phyloP scores from a whole-genome alignment of 371 early-diverging fungal species.

The Mucor indicus region DNA sequence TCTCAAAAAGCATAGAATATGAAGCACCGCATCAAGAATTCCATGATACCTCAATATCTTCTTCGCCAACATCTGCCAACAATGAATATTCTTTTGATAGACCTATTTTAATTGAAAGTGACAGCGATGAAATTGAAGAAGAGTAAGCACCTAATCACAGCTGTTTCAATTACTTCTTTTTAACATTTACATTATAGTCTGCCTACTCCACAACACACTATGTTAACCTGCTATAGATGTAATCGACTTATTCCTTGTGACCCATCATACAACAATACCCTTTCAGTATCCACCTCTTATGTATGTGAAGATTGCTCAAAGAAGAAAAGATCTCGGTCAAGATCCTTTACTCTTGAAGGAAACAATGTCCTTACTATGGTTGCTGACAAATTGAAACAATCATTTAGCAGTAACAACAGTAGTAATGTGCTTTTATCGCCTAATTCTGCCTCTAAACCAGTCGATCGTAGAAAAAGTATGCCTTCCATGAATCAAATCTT shows the following conservation, averaged over 20 bases:
- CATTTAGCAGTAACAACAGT: slow-evolving; percentile 1
- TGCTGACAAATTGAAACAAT: slow-evolving; percentile 20
- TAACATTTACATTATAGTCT: slow-evolving; percentile 6
- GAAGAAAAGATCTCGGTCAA: slow-evolving; percentile 13
- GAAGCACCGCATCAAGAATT: background rate
- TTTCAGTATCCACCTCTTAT: background rate
- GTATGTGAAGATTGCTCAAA: slow-evolving; percentile 7
- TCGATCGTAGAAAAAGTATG: slow-evolving; percentile 22
- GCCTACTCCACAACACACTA: background rate
- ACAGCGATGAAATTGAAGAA: slow-evolving; percentile 22
- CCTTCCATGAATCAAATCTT: slow-evolving; percentile 8
- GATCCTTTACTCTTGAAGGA: slow-evolving; percentile 16
- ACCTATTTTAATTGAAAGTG: slow-evolving; percentile 22
- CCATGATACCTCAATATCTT: background rate
- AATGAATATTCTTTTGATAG: slow-evolving; percentile 6
- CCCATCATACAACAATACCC: background rate
- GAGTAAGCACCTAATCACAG: slow-evolving; percentile 7
- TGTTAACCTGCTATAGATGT: slow-evolving; percentile 9
- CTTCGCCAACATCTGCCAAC: background rate
- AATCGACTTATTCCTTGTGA: background rate
- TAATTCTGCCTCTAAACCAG: background rate
- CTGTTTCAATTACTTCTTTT: background rate
- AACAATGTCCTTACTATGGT: slow-evolving; percentile 6
- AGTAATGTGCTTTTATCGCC: slow-evolving; percentile 5
- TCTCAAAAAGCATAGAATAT: background rate